Conservation (phyloP, 106 monocot genomes). For the Acorus calamus region DNA sequence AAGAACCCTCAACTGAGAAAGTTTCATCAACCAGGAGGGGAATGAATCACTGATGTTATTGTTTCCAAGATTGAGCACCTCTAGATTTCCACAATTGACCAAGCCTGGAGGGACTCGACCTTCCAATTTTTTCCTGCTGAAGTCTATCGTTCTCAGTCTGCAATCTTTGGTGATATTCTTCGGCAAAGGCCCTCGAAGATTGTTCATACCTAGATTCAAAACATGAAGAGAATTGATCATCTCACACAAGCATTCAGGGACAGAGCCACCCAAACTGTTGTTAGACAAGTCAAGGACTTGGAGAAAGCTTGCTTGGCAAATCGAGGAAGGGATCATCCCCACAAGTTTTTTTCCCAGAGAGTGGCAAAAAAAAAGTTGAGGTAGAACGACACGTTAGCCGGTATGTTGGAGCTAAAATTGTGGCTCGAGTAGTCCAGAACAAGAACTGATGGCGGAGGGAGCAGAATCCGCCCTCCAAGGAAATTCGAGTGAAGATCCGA, state of each 20-base stretch:
- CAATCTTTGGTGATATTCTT: slow-evolving; percentile 15
- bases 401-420: slow-evolving; percentile 36
- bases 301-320: slow-evolving; percentile 42
- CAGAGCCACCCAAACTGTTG: slow-evolving; percentile 41
- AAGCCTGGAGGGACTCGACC: slow-evolving; percentile 42
- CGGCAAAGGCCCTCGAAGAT: slow-evolving; percentile 30
- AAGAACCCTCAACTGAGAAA: slow-evolving; percentile 34
- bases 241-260: slow-evolving; percentile 38
- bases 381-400: slow-evolving; percentile 17
- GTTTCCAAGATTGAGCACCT: slow-evolving; percentile 67
- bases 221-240: slow-evolving; percentile 8
- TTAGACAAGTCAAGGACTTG: slow-evolving; percentile 56
- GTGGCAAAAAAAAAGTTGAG: slow-evolving; percentile 33
- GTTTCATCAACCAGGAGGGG: slow-evolving; percentile 40
- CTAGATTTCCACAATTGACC: slow-evolving; percentile 31
- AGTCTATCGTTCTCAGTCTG: slow-evolving; percentile 31
- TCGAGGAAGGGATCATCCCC: slow-evolving; percentile 41
- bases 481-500: slow-evolving; percentile 64
- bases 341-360: slow-evolving; percentile 40
- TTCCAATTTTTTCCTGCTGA: slow-evolving; percentile 37
- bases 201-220: slow-evolving; percentile 46
- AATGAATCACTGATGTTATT: slow-evolving; percentile 42
- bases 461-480: slow-evolving; percentile 40
- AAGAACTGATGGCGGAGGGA: slow-evolving; percentile 21
- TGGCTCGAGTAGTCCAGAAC: slow-evolving; percentile 69